Percentiles rank a stretch among this genome's conserved stretches.
Evolutionary conservation across 805 yeast genomes (phyloP).

Genomic region (Kuraishia cidri): DNA sequence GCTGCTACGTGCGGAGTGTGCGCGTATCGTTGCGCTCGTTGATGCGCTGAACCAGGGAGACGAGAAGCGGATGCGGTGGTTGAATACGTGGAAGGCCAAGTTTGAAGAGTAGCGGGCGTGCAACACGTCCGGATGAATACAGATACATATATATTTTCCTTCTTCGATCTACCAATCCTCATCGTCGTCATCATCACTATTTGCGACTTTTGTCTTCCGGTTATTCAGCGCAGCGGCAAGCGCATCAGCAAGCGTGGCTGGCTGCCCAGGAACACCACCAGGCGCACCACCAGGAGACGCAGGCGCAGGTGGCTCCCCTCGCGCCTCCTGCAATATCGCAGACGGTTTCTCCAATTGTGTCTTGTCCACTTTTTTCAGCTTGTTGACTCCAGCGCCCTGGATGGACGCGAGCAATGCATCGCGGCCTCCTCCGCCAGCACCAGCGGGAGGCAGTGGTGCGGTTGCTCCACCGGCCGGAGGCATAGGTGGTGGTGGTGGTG

Average conservation of each 20-base stretch:
- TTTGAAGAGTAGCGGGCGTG: constrained; percentile 15
- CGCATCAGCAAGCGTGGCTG: constrained; percentile 73
- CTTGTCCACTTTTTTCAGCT: constrained; percentile 73
- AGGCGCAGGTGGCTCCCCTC: constrained; percentile 43
- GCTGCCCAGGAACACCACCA: constrained; percentile 31
- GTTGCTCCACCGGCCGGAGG: constrained; percentile 22
- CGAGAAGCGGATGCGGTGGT: constrained; percentile 50
- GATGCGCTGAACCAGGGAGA: constrained; percentile 37
- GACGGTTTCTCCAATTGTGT: constrained; percentile 75
- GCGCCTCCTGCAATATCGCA: constrained; percentile 60
- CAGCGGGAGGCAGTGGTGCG: constrained; percentile 30
- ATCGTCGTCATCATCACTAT: constrained; percentile 79
- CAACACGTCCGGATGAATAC: background rate
- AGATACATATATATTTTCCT: background rate
- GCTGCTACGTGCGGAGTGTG: constrained; percentile 11
- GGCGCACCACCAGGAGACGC: constrained; percentile 26
- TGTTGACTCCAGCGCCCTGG: constrained; percentile 62
- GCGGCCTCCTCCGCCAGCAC: constrained; percentile 51
- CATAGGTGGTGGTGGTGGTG: constrained; percentile 37
- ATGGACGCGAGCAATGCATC: constrained; percentile 86
- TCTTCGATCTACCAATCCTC: constrained; percentile 61
- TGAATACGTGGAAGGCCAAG: constrained; percentile 42
- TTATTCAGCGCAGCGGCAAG: constrained; percentile 77
- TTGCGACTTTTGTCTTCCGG: constrained; percentile 75
- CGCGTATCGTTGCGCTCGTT: constrained; percentile 25